Conservation (phyloP, 2,329 filamentous ascomycete genomes). For the Pseudogymnoascus sp. region DNA sequence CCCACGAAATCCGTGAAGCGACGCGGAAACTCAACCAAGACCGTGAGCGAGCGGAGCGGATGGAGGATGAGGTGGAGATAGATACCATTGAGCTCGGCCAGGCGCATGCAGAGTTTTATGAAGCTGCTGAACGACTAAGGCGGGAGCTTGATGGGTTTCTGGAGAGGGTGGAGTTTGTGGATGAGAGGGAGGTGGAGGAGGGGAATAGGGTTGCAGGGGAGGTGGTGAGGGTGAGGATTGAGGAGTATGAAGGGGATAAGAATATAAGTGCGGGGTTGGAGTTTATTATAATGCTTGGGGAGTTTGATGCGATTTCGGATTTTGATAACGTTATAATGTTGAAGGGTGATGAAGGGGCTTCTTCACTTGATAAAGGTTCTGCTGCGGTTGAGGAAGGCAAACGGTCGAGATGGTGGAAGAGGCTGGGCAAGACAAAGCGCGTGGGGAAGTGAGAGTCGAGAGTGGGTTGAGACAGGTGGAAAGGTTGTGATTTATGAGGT, state of each 20-base stretch:
- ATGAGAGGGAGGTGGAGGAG: neutral
- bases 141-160: neutral
- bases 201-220: neutral
- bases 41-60: neutral
- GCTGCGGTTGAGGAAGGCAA: no score
- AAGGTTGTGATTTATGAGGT: neutral
- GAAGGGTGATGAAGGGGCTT: no score
- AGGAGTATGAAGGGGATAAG: neutral
- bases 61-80: neutral
- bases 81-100: neutral
- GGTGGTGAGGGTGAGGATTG: neutral
- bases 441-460: neutral
- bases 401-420: neutral
- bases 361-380: neutral
- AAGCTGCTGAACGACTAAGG: neutral
- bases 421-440: neutral
- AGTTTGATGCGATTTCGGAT: neutral
- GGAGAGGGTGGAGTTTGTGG: neutral
- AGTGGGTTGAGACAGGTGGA: neutral
- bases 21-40: neutral
- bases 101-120: neutral
- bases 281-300: neutral
- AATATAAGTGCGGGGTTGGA: neutral
- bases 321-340: neutral
- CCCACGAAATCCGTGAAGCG: neutral